phyloP scores from a whole-genome alignment of 345 rosid species.

The Populus simonii region DNA sequence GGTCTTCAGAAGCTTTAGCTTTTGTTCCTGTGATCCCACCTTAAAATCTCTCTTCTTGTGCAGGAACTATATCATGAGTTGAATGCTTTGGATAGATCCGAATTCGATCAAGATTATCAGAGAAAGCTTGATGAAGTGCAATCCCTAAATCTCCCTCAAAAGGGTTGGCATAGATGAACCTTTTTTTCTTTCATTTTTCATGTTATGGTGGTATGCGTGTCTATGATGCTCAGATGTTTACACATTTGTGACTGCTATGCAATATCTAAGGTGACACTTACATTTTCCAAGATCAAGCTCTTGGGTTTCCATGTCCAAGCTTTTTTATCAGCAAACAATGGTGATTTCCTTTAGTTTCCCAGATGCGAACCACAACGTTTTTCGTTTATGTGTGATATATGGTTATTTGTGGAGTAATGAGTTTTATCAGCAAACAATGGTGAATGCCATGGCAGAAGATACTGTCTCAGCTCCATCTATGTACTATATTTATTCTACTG shows the following conservation, averaged over 20 bases:
- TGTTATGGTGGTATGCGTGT: too few species aligned
- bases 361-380: neutral
- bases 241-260: too few species aligned
- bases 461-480: neutral
- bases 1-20: neutral
- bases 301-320: neutral
- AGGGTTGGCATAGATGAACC: conserved; percentile 31
- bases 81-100: conserved; percentile 63
- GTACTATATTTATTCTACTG: too few species aligned
- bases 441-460: neutral
- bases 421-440: neutral
- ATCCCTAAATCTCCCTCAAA: conserved; percentile 44
- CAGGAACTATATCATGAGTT: conserved; percentile 77
- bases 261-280: too few species aligned
- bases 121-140: conserved; percentile 53
- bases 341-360: neutral
- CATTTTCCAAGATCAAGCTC: too few species aligned
- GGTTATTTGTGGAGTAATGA: neutral
- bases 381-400: neutral
- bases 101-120: conserved; percentile 41
- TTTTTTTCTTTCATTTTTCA: neutral
- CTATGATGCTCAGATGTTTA: too few species aligned
- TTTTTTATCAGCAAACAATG: neutral
- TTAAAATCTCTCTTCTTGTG: conserved; percentile 2
- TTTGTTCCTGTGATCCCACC: neutral